Conservation (phyloP, 768 basidiomycete species). For the Mycena rebaudengoi region DNA sequence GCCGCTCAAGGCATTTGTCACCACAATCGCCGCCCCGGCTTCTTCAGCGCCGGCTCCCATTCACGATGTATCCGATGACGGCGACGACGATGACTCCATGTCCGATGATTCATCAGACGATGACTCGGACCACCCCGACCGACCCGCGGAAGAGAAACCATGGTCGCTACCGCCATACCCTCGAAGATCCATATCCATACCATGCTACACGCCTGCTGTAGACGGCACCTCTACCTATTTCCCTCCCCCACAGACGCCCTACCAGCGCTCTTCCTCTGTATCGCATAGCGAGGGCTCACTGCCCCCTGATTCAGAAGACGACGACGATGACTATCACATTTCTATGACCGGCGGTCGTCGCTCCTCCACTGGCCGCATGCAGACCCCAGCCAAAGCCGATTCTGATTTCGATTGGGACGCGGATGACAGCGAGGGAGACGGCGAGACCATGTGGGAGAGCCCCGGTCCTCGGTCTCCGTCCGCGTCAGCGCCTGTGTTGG, state of each 20-base stretch:
- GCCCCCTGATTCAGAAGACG: constrained; percentile 77
- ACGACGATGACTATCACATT: constrained; percentile 58
- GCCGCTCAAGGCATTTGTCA: constrained; percentile 43
- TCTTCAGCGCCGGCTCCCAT: constrained; percentile 32
- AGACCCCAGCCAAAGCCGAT: constrained; percentile 36
- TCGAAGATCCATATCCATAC: constrained; percentile 65
- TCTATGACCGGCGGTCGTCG: constrained; percentile 51
- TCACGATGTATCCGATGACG: constrained; percentile 50
- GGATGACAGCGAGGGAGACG: constrained; percentile 61
- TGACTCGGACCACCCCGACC: constrained; percentile 33
- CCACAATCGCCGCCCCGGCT: constrained; percentile 29
- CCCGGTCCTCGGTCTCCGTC: constrained; percentile 73
- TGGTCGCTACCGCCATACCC: constrained; percentile 66
- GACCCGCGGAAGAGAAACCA: constrained; percentile 43
- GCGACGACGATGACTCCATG: constrained; percentile 49
- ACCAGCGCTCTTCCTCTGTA: constrained; percentile 67
- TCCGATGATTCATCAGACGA: constrained; percentile 55
- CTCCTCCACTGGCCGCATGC: constrained; percentile 37
- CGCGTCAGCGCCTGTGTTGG: constrained; percentile 58
- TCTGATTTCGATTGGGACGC: constrained; percentile 51
- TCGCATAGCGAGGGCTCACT: constrained; percentile 67
- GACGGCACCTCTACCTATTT: constrained; percentile 45
- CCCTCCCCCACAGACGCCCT: constrained; percentile 36
- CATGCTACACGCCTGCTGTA: constrained; percentile 59
- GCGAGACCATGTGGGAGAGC: constrained; percentile 68